Conservation (phyloP, 2,329 filamentous ascomycete genomes). For the Phyllosticta citribraziliensis region DNA sequence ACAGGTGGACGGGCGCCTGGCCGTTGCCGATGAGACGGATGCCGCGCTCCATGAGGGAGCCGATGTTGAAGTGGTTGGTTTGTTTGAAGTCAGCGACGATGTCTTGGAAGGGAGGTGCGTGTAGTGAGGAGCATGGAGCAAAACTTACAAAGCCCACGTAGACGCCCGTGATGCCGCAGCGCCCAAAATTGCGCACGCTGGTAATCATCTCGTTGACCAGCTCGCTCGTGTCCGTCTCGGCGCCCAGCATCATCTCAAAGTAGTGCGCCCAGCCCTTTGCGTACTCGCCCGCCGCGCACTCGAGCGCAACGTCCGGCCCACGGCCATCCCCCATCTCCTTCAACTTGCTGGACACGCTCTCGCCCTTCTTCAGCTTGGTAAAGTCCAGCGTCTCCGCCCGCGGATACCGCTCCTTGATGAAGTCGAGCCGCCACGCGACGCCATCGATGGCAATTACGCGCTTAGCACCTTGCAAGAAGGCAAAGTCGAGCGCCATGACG, state of each 20-base stretch:
- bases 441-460: slow-evolving; percentile 73
- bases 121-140: not conserved
- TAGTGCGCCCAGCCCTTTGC: slow-evolving; percentile 53
- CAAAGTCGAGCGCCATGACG: slow-evolving; percentile 61
- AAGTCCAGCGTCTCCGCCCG: slow-evolving; percentile 63
- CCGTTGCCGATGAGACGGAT: slow-evolving; percentile 65
- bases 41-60: slow-evolving; percentile 77
- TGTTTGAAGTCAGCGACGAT: slow-evolving; percentile 19
- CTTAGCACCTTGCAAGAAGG: slow-evolving; percentile 60
- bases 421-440: slow-evolving; percentile 56
- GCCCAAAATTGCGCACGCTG: slow-evolving; percentile 60
- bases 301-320: slow-evolving; percentile 65
- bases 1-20: slow-evolving; percentile 67
- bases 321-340: slow-evolving; percentile 61
- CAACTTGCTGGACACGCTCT: slow-evolving; percentile 59
- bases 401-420: slow-evolving; percentile 53
- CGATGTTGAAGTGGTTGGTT: slow-evolving; percentile 77
- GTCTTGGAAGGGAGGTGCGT: slow-evolving; percentile 11
- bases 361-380: slow-evolving; percentile 49
- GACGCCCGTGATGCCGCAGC: slow-evolving; percentile 67
- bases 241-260: slow-evolving; percentile 50
- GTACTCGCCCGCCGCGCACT: slow-evolving; percentile 57
- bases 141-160: slow-evolving; percentile 49
- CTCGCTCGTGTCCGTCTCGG: slow-evolving; percentile 79
- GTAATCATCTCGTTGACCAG: slow-evolving; percentile 72